Conservation (phyloP, 306 rosid species). For the Castanea sativa region DNA sequence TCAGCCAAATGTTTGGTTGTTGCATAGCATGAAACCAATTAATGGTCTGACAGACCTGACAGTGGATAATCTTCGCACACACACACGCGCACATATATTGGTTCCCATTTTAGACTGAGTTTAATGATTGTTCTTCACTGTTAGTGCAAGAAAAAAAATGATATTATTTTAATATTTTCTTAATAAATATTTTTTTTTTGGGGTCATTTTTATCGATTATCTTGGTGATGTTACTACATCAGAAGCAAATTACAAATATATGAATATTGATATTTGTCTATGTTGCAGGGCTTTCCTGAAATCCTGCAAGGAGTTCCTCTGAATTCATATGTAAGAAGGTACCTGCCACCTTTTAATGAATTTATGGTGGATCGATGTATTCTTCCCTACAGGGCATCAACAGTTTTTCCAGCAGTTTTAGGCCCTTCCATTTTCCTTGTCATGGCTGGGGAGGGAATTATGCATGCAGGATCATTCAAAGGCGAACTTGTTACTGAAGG, state of each 20-base stretch:
- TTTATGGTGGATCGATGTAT: conserved; percentile 75
- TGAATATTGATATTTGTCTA: not conserved
- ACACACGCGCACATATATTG: not conserved
- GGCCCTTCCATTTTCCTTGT: conserved; percentile 84
- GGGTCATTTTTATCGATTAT: not conserved
- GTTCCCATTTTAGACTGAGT: not conserved
- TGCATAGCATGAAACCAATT: not conserved
- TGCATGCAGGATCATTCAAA: conserved; percentile 32
- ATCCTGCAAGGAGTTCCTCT: conserved; percentile 62
- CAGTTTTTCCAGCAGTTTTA: conserved; percentile 54
- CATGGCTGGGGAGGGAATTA: conserved; percentile 57
- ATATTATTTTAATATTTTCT: not conserved
- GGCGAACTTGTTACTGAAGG: conserved; percentile 59
- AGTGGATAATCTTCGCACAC: not conserved
- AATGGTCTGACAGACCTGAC: not conserved
- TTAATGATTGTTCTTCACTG: not conserved
- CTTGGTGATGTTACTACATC: not conserved
- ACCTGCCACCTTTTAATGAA: conserved; percentile 80
- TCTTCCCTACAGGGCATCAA: conserved; percentile 60
- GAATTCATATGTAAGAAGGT: conserved; percentile 55
- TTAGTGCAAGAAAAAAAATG: not conserved
- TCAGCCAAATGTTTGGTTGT: not conserved
- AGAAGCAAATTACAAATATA: not conserved
- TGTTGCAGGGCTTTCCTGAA: conserved; percentile 75
- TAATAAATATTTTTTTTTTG: not conserved